phyloP scores from a whole-genome alignment of 2,329 filamentous ascomycete genomes.

The Sporothrix sp. region DNA sequence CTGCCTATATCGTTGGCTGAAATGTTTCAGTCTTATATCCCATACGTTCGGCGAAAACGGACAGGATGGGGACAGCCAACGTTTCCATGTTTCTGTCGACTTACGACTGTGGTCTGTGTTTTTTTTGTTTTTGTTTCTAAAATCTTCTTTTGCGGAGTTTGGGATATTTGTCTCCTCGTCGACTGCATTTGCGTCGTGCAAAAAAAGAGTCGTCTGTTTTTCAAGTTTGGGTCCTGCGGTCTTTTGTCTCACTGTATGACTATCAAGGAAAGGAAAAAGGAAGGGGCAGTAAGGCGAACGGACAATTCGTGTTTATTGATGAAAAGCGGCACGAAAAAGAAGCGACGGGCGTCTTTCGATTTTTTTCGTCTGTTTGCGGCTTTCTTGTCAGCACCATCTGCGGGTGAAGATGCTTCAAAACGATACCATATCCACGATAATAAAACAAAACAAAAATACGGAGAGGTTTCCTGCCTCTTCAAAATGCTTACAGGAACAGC shows the following conservation, averaged over 20 bases:
- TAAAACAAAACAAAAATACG: too few species aligned
- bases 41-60: background rate
- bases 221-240: background rate
- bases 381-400: background rate
- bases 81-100: background rate
- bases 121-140: background rate
- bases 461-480: too few species aligned
- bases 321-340: background rate
- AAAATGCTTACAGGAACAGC: too few species aligned
- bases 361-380: background rate
- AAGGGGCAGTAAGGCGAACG: background rate
- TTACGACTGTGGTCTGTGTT: background rate
- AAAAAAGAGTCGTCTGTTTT: too few species aligned
- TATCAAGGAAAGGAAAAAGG: background rate
- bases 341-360: background rate
- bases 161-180: too few species aligned
- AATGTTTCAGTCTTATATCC: too few species aligned
- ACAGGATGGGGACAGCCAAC: background rate
- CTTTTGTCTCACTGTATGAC: background rate
- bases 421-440: too few species aligned
- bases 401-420: background rate
- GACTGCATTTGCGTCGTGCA: too few species aligned
- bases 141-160: background rate
- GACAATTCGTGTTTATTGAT: background rate
- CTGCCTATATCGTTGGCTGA: too few species aligned